phyloP scores from a whole-genome alignment of 257 asterid genomes.

The Solanum megistacrolobum region DNA sequence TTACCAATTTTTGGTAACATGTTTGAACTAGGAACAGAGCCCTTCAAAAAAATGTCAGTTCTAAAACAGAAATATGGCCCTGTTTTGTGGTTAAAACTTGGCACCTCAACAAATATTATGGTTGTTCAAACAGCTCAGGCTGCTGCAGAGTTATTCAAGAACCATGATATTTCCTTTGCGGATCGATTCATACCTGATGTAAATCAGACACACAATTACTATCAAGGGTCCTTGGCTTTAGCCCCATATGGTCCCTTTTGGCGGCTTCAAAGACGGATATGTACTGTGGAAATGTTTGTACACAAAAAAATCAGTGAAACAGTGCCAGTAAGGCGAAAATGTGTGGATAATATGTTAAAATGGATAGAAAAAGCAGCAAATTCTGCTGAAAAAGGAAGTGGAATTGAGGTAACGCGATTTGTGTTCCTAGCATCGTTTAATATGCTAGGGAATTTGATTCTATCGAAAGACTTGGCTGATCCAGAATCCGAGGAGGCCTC shows the following conservation, averaged over 20 bases:
- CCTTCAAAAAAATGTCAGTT: constrained; percentile 20
- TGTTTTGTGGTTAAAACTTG: constrained; percentile 39
- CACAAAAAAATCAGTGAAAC: constrained; percentile 48
- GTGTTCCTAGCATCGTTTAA: constrained; percentile 20
- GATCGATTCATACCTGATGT: no score
- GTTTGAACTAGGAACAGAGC: constrained; percentile 31
- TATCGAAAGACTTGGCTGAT: constrained; percentile 39
- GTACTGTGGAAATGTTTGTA: constrained; percentile 40
- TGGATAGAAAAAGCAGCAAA: constrained; percentile 38
- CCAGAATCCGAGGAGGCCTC: constrained; percentile 36
- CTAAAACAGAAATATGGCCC: constrained; percentile 27
- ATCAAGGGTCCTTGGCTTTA: constrained; percentile 33
- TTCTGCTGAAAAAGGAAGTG: not conserved
- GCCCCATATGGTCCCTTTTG: constrained; percentile 45
- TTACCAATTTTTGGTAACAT: constrained; percentile 47
- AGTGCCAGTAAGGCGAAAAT: constrained; percentile 20
- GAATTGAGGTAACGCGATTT: constrained; percentile 21
- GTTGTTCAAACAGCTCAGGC: constrained; percentile 25
- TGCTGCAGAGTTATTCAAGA: constrained; percentile 42
- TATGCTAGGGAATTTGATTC: constrained; percentile 49
- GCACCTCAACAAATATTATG: constrained; percentile 29
- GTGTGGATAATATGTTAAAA: constrained; percentile 28
- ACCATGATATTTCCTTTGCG: constrained; percentile 39
- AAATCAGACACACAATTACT: constrained; percentile 13
- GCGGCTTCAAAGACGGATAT: constrained; percentile 42